Evolutionary conservation across 768 basidiomycete species (phyloP), one percentile per base, ranked within the genome.

Genomic region (Rhodotorula sphaerocarpa): DNA sequence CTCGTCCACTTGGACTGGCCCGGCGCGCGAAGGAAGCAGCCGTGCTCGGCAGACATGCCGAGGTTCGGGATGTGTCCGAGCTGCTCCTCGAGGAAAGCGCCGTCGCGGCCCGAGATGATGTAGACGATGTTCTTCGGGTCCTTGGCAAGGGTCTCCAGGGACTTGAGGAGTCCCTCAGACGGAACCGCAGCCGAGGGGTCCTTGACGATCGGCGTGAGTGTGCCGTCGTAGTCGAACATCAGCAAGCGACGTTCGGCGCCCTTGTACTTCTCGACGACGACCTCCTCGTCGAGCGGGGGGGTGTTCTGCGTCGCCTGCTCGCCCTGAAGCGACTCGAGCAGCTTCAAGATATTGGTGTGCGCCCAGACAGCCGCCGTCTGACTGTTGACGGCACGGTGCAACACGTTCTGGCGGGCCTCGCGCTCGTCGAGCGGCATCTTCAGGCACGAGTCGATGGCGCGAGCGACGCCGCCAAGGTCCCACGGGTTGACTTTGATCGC

Each of bases 291-390:
- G 28, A 96, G 82, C 59, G 84, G 85, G 1, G 93, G 93, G 34
- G 90, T 96, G 71, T 84, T 82, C 52, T 87, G 81, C 3, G 90
- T 86, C 48, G 84, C 83, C 55, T 86, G 85, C 75, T 87, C 83
- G 42, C 82, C 79, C 36, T 85, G 84, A 67, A 95, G 81, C 73
- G 88, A 86, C 47, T 83, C 82, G 50, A 96, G 80, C 14, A 96
- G 81, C 81, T 89, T 86, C 79, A 89, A 87, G 68, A 87, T 83
- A 52, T 96, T 81, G 21, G 88, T 83, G 23, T 87, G 84, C 18
- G 90, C 91, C 93, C 93, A 97, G 31, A 87, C 86, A 66, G 90
- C 87, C n/a, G 86, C 86, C 0, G 93, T 96, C 73, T 96, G 91
- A 39, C 87, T 90, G 21, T 86, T 86, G 59, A 95, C 90, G 58